Conservation (phyloP, 768 basidiomycete species). For the Trametes meyenii region DNA sequence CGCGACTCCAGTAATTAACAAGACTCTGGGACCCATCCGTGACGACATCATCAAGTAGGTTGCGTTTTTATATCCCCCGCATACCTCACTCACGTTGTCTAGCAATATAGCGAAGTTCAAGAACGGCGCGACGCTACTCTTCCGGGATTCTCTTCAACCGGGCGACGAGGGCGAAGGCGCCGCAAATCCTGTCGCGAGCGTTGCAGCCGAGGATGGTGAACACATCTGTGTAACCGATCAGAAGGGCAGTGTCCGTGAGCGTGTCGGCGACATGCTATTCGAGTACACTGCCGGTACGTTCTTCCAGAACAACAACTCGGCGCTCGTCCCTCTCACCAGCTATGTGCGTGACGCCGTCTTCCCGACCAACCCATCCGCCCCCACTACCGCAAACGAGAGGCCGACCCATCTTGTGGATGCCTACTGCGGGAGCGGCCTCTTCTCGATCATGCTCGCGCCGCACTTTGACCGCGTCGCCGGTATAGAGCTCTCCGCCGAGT, state of each 20-base stretch:
- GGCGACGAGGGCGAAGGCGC: background rate
- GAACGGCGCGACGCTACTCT: constrained; percentile 85
- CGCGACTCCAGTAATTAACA: constrained; percentile 79
- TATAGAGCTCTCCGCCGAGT: constrained; percentile 79
- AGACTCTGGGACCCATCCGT: constrained; percentile 61
- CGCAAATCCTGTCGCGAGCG: background rate
- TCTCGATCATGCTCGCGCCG: constrained; percentile 80
- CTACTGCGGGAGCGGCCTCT: constrained; percentile 90
- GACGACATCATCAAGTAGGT: constrained; percentile 69
- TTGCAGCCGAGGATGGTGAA: constrained; percentile 37
- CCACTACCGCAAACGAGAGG: constrained; percentile 8
- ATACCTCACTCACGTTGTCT: constrained; percentile 7
- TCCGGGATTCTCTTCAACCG: constrained; percentile 74
- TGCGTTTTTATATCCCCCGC: background rate
- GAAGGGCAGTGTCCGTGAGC: constrained; percentile 78
- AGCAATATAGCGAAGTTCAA: constrained; percentile 84
- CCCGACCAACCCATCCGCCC: constrained; percentile 20
- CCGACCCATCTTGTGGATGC: constrained; percentile 93
- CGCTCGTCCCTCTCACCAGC: constrained; percentile 79
- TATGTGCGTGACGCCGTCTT: constrained; percentile 82
- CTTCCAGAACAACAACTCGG: constrained; percentile 98
- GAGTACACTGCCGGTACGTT: constrained; percentile 88
- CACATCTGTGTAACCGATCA: constrained; percentile 87
- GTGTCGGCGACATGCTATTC: constrained; percentile 79
- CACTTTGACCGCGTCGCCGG: constrained; percentile 80